phyloP scores from a whole-genome alignment of 805 yeast genomes.

The Spathaspora hagerdaliae region DNA sequence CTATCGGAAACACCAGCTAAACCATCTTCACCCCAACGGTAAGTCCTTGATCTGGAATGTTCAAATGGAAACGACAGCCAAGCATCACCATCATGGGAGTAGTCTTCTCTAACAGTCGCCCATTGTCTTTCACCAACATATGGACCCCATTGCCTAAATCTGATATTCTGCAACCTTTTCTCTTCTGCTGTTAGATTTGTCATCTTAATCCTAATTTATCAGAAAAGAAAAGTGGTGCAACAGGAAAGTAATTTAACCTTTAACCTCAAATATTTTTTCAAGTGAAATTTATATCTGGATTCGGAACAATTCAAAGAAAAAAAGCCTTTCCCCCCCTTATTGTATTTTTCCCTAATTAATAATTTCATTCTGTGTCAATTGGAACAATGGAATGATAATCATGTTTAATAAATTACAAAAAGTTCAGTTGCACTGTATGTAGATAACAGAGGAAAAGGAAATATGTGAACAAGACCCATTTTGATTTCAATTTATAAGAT shows the following conservation, averaged over 20 bases:
- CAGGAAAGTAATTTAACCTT: neutral
- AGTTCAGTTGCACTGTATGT: too few relatives aligned
- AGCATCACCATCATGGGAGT: constrained; percentile 81
- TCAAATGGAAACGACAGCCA: constrained; percentile 89
- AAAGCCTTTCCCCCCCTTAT: too few relatives aligned
- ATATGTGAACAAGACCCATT: too few relatives aligned
- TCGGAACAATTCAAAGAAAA: too few relatives aligned
- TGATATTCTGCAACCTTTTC: constrained; percentile 36
- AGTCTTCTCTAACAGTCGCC: constrained; percentile 87
- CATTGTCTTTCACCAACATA: constrained; percentile 85
- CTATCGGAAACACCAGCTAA: constrained; percentile 85
- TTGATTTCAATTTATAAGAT: too few relatives aligned
- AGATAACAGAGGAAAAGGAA: too few relatives aligned
- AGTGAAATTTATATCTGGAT: too few relatives aligned
- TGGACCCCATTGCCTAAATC: constrained; percentile 91
- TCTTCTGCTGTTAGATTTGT: constrained; percentile 33
- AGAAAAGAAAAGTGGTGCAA: neutral
- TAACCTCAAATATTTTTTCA: too few relatives aligned
- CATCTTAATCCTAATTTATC: constrained; percentile 1
- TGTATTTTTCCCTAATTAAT: too few relatives aligned
- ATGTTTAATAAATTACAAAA: too few relatives aligned
- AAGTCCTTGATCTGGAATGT: constrained; percentile 73
- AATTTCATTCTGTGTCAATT: too few relatives aligned
- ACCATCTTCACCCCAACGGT: constrained; percentile 97
- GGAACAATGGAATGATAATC: too few relatives aligned